Percentiles rank a stretch among this genome's conserved stretches.
Conservation (phyloP, 176 grass and related monocot species). For the Carex pumila region DNA sequence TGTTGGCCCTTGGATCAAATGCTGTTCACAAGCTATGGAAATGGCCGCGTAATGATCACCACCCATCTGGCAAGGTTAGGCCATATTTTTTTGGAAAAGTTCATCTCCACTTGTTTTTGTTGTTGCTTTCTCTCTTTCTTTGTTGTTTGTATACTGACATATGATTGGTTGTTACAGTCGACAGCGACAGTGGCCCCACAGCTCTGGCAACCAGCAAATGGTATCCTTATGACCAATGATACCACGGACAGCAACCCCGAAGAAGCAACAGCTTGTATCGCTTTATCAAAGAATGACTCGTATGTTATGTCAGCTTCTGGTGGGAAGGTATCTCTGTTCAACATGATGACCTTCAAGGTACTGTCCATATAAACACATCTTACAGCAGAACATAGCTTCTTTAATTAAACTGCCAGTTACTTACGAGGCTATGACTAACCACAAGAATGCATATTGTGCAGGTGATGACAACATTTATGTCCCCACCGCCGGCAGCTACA, state of each 20-base stretch:
- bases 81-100: neutral
- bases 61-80: constrained; percentile 90
- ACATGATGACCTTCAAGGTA: constrained; percentile 99
- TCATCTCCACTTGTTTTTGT: constrained; percentile 16
- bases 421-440: neutral
- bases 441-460: constrained; percentile 22
- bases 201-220: constrained; percentile 94
- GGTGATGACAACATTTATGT: constrained; percentile 99
- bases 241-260: constrained; percentile 81
- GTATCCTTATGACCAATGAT: constrained; percentile 93
- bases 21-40: constrained; percentile 99
- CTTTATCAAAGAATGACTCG: constrained; percentile 95
- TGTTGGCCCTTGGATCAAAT: constrained; percentile 84
- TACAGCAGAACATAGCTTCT: neutral
- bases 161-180: constrained; percentile 43
- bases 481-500: constrained; percentile 88
- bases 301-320: constrained; percentile 99
- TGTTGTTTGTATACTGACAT: constrained; percentile 1
- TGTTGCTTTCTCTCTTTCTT: constrained; percentile 31
- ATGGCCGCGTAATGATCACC: constrained; percentile 80
- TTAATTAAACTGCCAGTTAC: constrained; percentile 10
- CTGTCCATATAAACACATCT: neutral
- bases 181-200: constrained; percentile 73
- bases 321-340: constrained; percentile 95
- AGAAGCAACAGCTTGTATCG: constrained; percentile 97